Evolutionary conservation across 805 yeast genomes (phyloP).

Genomic region (Blastobotrys attinorum): DNA sequence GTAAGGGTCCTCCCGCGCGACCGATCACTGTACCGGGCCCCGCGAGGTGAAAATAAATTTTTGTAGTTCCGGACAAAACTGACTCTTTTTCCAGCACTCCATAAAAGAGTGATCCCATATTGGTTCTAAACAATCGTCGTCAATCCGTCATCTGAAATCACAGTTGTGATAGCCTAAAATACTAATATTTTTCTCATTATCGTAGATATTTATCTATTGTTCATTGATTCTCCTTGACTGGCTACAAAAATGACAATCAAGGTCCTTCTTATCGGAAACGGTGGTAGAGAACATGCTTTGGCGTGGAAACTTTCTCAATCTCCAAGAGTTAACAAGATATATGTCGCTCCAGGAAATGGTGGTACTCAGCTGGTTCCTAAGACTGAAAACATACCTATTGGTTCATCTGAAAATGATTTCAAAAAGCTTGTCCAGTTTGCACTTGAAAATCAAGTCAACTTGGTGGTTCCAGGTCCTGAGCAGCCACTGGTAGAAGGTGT

Average conservation of each 20-base stretch:
- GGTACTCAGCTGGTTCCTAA: conserved; percentile 40
- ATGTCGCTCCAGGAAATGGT: conserved; percentile 96
- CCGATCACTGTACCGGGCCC: too few species aligned
- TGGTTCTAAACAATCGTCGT: too few species aligned
- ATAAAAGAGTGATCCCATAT: too few species aligned
- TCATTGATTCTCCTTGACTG: neutral
- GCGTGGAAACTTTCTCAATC: conserved; percentile 88
- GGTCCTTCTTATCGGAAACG: conserved; percentile 86
- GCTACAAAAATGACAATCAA: conserved; percentile 29
- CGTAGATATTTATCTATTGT: too few species aligned
- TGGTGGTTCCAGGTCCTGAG: conserved; percentile 98
- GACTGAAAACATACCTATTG: conserved; percentile 63
- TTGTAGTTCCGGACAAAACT: too few species aligned
- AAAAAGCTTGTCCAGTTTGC: conserved; percentile 68
- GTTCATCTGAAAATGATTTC: conserved; percentile 61
- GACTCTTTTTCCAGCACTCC: too few species aligned
- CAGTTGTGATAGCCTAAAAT: too few species aligned
- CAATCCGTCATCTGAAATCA: too few species aligned
- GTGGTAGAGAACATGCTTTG: conserved; percentile 98
- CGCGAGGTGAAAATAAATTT: too few species aligned
- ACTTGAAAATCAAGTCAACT: conserved; percentile 47
- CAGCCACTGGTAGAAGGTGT: conserved; percentile 97
- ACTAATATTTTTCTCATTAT: too few species aligned
- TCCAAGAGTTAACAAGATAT: conserved; percentile 58
- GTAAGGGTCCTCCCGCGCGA: too few species aligned